Percentiles rank a stretch among this genome's conserved stretches.
Conservation (phyloP, 2,329 filamentous ascomycete species). For the Parastagonospora avenae region DNA sequence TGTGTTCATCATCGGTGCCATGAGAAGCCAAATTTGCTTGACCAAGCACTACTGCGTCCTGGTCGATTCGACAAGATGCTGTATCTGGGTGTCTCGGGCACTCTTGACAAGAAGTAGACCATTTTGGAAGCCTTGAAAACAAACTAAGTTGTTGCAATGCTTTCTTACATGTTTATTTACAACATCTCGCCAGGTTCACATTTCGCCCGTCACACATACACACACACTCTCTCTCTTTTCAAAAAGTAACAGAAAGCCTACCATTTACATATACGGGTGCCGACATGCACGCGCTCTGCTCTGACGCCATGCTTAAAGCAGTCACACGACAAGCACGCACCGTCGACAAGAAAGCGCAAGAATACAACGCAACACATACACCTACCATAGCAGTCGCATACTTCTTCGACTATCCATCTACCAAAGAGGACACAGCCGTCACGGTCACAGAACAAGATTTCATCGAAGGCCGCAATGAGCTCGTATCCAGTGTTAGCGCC, state of each 20-base stretch:
- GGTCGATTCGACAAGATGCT: slow-evolving; percentile 98
- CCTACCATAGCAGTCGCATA: slow-evolving; percentile 78
- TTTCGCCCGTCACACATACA: no score
- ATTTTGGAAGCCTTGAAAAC: slow-evolving; percentile 93
- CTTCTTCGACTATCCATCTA: slow-evolving; percentile 93
- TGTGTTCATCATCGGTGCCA: slow-evolving; percentile 96
- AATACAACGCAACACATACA: slow-evolving; percentile 61
- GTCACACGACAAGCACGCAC: slow-evolving; percentile 86
- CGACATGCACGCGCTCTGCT: slow-evolving; percentile 95
- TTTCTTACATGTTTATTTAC: slow-evolving; percentile 28
- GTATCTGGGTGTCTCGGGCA: slow-evolving; percentile 94
- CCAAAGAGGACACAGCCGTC: slow-evolving; percentile 80
- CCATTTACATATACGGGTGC: slow-evolving; percentile 98
- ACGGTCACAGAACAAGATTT: slow-evolving; percentile 92
- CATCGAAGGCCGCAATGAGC: slow-evolving; percentile 75
- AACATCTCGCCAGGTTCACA: slow-evolving; percentile 75
- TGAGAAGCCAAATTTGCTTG: slow-evolving; percentile 92
- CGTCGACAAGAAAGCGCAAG: slow-evolving; percentile 82
- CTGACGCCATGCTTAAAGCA: slow-evolving; percentile 98
- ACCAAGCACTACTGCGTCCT: slow-evolving; percentile 85
- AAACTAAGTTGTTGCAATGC: no score
- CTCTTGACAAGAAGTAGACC: slow-evolving; percentile 92
- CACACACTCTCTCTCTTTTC: slow-evolving; percentile 75
- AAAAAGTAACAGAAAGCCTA: slow-evolving; percentile 73
- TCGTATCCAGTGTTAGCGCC: slow-evolving; percentile 93